Conservation (phyloP, 2,329 filamentous ascomycete genomes). For the Cadophora luteo-olivacea region DNA sequence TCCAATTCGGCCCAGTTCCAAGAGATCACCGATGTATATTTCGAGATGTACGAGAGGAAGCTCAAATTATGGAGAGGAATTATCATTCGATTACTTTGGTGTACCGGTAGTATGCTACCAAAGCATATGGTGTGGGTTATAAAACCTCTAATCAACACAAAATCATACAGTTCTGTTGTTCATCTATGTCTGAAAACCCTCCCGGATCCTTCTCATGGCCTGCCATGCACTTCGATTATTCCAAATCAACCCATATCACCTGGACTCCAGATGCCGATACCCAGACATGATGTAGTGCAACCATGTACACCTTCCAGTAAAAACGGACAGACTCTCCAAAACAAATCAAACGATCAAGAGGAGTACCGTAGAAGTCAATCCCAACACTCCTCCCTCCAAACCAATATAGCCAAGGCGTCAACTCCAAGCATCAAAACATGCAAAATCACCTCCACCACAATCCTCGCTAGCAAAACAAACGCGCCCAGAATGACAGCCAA, state of each 20-base stretch:
- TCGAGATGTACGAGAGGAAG: no score
- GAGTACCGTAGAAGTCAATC: not conserved
- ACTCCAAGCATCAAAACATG: constrained; percentile 16
- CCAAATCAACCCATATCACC: not conserved
- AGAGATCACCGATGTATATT: no score
- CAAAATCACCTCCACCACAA: constrained; percentile 21
- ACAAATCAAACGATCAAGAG: not conserved
- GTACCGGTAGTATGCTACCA: constrained; percentile 1
- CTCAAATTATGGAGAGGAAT: not conserved
- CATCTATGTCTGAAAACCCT: not conserved
- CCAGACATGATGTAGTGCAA: not conserved
- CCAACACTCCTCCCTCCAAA: constrained; percentile 19
- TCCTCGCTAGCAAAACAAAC: constrained; percentile 14
- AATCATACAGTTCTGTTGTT: not conserved
- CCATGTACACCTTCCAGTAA: not conserved
- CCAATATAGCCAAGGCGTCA: constrained; percentile 9
- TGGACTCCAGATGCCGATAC: not conserved
- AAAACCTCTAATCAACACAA: not conserved
- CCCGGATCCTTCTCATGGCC: not conserved
- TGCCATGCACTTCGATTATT: not conserved
- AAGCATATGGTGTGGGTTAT: constrained; percentile 5
- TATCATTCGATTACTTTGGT: not conserved
- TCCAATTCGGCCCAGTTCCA: not conserved
- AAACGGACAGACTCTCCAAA: not conserved
- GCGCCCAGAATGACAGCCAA: constrained; percentile 18